phyloP scores from a whole-genome alignment of 225 moss, liverwort and hornwort species.

The Physcomitrellopsis africana region DNA sequence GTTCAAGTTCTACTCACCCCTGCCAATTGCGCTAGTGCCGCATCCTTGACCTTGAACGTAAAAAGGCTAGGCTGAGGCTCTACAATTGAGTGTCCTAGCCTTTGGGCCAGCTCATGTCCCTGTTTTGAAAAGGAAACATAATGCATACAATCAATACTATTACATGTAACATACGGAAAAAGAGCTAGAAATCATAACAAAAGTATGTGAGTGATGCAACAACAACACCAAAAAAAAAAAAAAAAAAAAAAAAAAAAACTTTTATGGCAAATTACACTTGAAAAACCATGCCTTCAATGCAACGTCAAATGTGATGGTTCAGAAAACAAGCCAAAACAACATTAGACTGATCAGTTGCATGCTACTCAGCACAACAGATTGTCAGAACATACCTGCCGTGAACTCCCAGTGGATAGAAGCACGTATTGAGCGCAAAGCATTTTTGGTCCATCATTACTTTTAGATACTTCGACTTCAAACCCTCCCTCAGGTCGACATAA shows the following conservation, averaged over 20 bases:
- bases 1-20: slow-evolving; percentile 55
- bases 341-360: background rate
- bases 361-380: background rate
- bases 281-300: background rate
- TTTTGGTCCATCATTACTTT: slow-evolving; percentile 38
- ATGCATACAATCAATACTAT: background rate
- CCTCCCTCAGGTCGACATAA: slow-evolving; percentile 44
- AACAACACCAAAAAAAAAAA: too few species aligned
- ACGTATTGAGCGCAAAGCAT: slow-evolving; percentile 60
- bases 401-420: slow-evolving; percentile 85
- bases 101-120: slow-evolving; percentile 74
- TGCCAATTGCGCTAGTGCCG: slow-evolving; percentile 64
- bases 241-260: too few species aligned
- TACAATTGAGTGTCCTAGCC: slow-evolving; percentile 79
- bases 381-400: slow-evolving; percentile 56
- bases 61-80: slow-evolving; percentile 91
- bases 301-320: background rate
- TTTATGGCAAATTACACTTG: too few species aligned
- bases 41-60: slow-evolving; percentile 78
- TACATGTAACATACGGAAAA: background rate
- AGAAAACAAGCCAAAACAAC: slow-evolving; percentile 9
- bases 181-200: background rate
- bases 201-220: background rate
- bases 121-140: slow-evolving; percentile 36
- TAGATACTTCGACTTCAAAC: slow-evolving; percentile 51